A percentile compares a stretch with the other conserved stretches of the same genome.
phyloP scores from a whole-genome alignment of 495 filamentous ascomycete species.

The Apodospora peruviana region DNA sequence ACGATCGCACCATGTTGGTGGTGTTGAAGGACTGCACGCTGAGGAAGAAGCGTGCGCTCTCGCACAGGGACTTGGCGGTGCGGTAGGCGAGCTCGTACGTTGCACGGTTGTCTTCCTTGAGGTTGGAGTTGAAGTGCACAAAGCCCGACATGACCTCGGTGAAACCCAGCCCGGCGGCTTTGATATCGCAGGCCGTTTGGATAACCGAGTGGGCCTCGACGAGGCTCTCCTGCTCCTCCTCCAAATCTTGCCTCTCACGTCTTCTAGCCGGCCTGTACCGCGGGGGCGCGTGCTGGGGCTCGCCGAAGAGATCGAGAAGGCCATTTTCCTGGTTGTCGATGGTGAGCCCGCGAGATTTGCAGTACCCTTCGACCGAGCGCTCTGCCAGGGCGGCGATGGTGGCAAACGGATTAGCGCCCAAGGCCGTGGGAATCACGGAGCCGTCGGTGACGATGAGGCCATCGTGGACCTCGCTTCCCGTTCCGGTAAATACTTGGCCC shows the following conservation, averaged over 20 bases:
- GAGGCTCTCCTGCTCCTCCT: conserved; percentile 29
- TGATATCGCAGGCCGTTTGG: conserved; percentile 31
- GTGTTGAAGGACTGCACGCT: conserved; percentile 52
- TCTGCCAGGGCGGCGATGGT: conserved; percentile 66
- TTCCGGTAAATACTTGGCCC: conserved; percentile 54
- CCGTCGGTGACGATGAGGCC: conserved; percentile 60
- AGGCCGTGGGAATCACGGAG: conserved; percentile 57
- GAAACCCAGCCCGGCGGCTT: conserved; percentile 50
- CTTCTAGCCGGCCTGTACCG: conserved; percentile 7
- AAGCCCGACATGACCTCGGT: conserved; percentile 61
- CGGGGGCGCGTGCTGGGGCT: conserved; percentile 26
- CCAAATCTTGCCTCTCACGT: conserved; percentile 4
- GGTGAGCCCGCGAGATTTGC: conserved; percentile 29
- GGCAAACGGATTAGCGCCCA: conserved; percentile 65
- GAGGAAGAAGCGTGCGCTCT: conserved; percentile 55
- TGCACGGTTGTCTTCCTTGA: conserved; percentile 38
- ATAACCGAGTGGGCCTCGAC: conserved; percentile 35
- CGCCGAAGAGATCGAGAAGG: conserved; percentile 40
- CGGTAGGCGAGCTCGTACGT: conserved; percentile 53
- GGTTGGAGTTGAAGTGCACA: conserved; percentile 47
- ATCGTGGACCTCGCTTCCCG: conserved; percentile 42
- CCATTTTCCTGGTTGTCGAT: conserved; percentile 51
- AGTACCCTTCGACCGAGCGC: conserved; percentile 49
- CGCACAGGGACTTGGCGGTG: conserved; percentile 44
- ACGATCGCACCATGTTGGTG: conserved; percentile 32